phyloP scores from a whole-genome alignment of 169 alveolate species.

The Plasmodium fragile region DNA sequence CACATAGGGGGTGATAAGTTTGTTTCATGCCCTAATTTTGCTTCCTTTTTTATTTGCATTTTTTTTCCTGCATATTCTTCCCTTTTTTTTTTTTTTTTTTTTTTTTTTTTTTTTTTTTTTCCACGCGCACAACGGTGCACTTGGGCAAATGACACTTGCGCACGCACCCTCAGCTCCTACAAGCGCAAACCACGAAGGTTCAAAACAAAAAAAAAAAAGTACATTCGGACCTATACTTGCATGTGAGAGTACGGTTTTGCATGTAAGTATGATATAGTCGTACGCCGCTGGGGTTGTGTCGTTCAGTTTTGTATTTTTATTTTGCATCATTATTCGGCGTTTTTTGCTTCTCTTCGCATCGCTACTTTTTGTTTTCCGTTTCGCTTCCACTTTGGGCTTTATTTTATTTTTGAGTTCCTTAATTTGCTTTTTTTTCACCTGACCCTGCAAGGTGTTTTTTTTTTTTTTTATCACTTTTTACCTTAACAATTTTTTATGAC shows the following conservation, averaged over 20 bases:
- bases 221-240: background rate
- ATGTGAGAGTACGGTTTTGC: background rate
- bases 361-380: background rate
- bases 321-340: background rate
- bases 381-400: background rate
- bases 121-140: background rate
- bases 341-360: background rate
- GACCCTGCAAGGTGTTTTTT: constrained; percentile 11
- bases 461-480: background rate
- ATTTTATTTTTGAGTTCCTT: background rate
- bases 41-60: background rate
- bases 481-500: background rate
- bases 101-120: no score
- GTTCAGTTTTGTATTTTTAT: background rate
- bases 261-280: background rate
- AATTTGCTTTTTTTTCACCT: constrained; percentile 1
- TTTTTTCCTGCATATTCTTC: background rate
- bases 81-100: no score
- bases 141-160: background rate
- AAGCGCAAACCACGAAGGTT: background rate
- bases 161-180: background rate
- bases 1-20: background rate
- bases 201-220: no score
- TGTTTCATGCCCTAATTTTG: no score
- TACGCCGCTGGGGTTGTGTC: background rate